A percentile compares a stretch with the other conserved stretches of the same genome.
These are phyloP conservation scores for Salvia splendens DNA, from an alignment of 257 asterid genomes.

Conservation along the genomic window DNA sequence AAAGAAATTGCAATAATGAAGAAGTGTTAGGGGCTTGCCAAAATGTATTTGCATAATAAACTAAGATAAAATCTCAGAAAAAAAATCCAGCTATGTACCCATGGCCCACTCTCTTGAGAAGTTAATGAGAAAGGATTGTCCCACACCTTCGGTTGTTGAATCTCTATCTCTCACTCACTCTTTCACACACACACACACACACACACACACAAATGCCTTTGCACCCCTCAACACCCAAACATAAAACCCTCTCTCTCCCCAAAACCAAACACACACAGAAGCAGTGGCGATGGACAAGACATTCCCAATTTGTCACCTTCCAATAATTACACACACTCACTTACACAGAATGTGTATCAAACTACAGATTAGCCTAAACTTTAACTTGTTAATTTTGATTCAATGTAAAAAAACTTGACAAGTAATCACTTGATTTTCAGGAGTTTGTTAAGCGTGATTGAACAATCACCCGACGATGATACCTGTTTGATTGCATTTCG, in stretches of 20 bases:
- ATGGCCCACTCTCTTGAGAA: conserved; percentile 41
- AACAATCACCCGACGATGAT: too few relatives aligned
- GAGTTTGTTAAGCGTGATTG: too few relatives aligned
- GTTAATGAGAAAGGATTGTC: conserved; percentile 41
- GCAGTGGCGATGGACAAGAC: conserved; percentile 40
- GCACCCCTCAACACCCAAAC: conserved; percentile 34
- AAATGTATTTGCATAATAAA: conserved; percentile 10
- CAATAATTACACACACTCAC: conserved; percentile 24
- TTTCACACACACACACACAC: conserved; percentile 13
- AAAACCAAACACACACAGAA: conserved; percentile 3
- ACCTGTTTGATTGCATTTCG: too few relatives aligned
- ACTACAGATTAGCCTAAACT: too few relatives aligned
- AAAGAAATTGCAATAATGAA: conserved; percentile 35
- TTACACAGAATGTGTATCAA: too few relatives aligned
- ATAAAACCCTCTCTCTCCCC: background rate
- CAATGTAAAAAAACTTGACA: too few relatives aligned
- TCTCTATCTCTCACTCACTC: conserved; percentile 21
- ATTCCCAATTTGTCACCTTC: conserved; percentile 35
- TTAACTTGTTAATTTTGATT: too few relatives aligned
- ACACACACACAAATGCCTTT: conserved; percentile 17
- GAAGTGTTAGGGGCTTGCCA: conserved; percentile 22
- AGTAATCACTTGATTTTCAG: too few relatives aligned
- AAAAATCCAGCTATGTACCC: conserved; percentile 41
- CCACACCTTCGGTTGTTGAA: conserved; percentile 52
- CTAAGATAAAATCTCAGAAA: conserved; percentile 6